Conservation (phyloP, 2,329 filamentous ascomycete genomes). For the Aspergillus hortae region DNA sequence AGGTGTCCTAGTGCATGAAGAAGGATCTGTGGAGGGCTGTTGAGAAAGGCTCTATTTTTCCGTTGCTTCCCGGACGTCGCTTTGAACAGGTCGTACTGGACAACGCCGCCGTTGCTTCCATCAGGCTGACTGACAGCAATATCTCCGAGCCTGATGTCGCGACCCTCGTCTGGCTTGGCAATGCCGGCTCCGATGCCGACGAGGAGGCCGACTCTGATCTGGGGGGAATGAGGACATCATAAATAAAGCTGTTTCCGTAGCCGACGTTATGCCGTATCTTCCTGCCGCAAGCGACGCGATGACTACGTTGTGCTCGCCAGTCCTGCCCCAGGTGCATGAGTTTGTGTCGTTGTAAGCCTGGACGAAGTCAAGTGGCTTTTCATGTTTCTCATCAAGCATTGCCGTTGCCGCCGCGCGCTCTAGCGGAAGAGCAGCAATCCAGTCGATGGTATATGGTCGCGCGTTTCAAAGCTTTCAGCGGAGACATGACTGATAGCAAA, state of each 20-base stretch:
- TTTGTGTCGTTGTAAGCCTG: conserved; percentile 9
- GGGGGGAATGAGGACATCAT: conserved; percentile 12
- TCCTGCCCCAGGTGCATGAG: conserved; percentile 11
- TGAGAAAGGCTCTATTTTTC: conserved; percentile 13
- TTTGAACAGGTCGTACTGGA: conserved; percentile 22
- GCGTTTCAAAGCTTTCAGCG: neutral
- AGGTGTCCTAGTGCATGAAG: conserved; percentile 12
- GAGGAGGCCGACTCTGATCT: conserved; percentile 14
- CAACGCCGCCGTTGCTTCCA: conserved; percentile 15
- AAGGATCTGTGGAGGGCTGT: conserved; percentile 17
- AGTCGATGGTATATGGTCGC: conserved; percentile 2
- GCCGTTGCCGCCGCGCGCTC: conserved; percentile 3
- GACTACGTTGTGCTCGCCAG: conserved; percentile 13
- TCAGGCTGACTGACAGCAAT: conserved; percentile 19
- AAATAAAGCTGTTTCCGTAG: conserved; percentile 7
- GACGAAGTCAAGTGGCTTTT: conserved; percentile 1
- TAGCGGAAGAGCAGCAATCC: conserved; percentile 3
- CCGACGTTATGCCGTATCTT: conserved; percentile 10
- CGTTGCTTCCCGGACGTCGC: conserved; percentile 4
- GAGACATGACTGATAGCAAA: neutral
- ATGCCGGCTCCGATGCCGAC: conserved; percentile 25
- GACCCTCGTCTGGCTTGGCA: conserved; percentile 6
- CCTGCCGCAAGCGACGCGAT: conserved; percentile 10
- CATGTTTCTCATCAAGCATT: conserved; percentile 18
- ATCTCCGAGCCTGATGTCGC: conserved; percentile 18